Percentiles rank a stretch among this genome's conserved stretches.
phyloP scores from a whole-genome alignment of 2,329 filamentous ascomycete species.

The Trichophyton simii region DNA sequence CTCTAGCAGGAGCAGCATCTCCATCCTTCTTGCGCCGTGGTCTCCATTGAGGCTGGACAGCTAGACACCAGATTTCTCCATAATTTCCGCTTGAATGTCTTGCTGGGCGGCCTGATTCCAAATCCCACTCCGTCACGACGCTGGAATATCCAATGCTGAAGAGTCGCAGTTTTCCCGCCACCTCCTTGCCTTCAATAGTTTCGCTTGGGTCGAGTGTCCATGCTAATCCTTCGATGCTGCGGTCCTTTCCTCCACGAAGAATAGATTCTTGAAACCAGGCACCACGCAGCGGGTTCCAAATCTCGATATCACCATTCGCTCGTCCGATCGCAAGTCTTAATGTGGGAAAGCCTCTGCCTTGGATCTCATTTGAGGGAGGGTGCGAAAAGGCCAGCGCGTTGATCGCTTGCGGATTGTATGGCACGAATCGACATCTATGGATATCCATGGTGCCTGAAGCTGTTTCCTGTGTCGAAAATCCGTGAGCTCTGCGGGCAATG shows the following conservation, averaged over 20 bases:
- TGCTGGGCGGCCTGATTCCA: constrained; percentile 63
- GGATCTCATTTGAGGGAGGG: constrained; percentile 38
- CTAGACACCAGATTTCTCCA: constrained; percentile 93
- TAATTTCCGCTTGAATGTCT: constrained; percentile 82
- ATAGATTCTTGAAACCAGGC: constrained; percentile 83
- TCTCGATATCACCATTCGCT: constrained; percentile 90
- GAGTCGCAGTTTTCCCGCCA: constrained; percentile 63
- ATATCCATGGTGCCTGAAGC: constrained; percentile 59
- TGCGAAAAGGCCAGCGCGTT: constrained; percentile 93
- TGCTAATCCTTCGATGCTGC: constrained; percentile 77
- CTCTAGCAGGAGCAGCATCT: constrained; percentile 22
- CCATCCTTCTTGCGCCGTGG: constrained; percentile 26
- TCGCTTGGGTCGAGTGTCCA: constrained; percentile 84
- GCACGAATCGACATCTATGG: constrained; percentile 92
- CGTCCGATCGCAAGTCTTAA: constrained; percentile 78
- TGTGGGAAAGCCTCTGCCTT: constrained; percentile 41
- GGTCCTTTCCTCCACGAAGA: constrained; percentile 68
- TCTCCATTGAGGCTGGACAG: constrained; percentile 59
- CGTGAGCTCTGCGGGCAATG: neutral
- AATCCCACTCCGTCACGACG: constrained; percentile 88
- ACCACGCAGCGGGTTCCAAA: constrained; percentile 81
- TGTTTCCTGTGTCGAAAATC: neutral
- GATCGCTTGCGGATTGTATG: constrained; percentile 80
- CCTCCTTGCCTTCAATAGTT: constrained; percentile 41
- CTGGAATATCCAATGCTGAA: constrained; percentile 96